Evolutionary conservation across 371 early-diverging fungal genomes (phyloP), one percentile per base, ranked within the genome.

Genomic region (Modicella reniformis): DNA sequence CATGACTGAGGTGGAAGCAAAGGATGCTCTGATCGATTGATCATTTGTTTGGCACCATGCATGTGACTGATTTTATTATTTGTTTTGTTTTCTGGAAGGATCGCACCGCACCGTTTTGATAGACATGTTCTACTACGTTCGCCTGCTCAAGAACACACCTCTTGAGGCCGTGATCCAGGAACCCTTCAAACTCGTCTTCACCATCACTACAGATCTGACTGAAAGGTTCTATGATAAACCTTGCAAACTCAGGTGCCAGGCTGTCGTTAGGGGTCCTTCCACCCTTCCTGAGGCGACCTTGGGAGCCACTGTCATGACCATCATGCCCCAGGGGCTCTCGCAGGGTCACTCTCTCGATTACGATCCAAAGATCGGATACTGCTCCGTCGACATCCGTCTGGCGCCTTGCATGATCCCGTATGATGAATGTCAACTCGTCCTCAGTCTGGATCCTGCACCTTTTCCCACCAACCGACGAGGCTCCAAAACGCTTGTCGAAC

Each of bases 1-100:
- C 94, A 94, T 93, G 48, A 51, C 9, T 44, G 44, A 17, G 25
- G 47, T 41, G 28, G 15, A 28, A 9, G 49, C 29, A 15, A 25
- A 19, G 19, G 32, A 28, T 19, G 59, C 21, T n/a, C 12, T 26
- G 44, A 15, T 21, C n/a, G n/a, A n/a, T n/a, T n/a, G n/a, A n/a
- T n/a, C n/a, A n/a, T n/a, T n/a, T n/a, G n/a, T n/a, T n/a, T n/a
- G n/a, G n/a, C n/a, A n/a, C n/a, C n/a, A n/a, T n/a, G n/a, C n/a
- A n/a, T n/a, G n/a, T n/a, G n/a, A n/a, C n/a, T n/a, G n/a, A 15
- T 32, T 48, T 40, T 51, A 58, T 63, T 64, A 50, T 60, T 51
- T 57, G 41, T 30, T 55, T 17, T 17, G 41, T 62, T 53, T 59
- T 30, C 48, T 70, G n/a, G n/a, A n/a, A n/a, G n/a, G n/a, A n/a